Evolutionary conservation across 2,329 filamentous ascomycete genomes (phyloP), one percentile per base, ranked within the genome.

Genomic region (Claviceps quebecensis): DNA sequence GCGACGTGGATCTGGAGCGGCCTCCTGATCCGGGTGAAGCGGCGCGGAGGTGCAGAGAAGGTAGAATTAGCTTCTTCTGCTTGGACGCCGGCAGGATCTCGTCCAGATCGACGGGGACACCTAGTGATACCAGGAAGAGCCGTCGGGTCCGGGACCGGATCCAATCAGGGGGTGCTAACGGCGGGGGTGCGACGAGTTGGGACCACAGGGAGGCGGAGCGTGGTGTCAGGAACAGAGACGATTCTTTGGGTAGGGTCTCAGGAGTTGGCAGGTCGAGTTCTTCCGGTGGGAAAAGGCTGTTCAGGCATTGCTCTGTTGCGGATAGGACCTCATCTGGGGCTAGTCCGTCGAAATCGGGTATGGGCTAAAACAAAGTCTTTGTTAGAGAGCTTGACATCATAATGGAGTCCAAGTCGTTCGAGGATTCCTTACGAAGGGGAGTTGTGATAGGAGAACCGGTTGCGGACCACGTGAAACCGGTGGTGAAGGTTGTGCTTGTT

Each of bases 31-130:
- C 72, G 37, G 72, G 75, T 26, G 72, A 84, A 49, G 65, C 74
- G 54, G 67, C 75, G 48, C 69, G 75, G 37, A 90, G 80, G 36
- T 88, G 94, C 17, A 93, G 83, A 5, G 90, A 95, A 0, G 93
- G 93, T 1, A 98, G 77, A 4, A 98, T 78, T 17, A 98, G 82
- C 65, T 97, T 97, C 76, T 97, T 97, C 66, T 98, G 93, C 68
- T 97, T 97, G 13, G 87, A 95, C 0, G 91, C 90, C 0, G 93
- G 93, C 7, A 98, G 78, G 51, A 98, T 97, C 70, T 98, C 93
- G 67, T 98, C 93, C 0, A 98, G 76, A 61, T 98, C 93, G 45
- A 98, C 88, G 1, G 93, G 93, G 0, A 98, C 93, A 17, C 93
- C 93, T 0, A 98, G 79, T 1, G 90, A 96, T 50, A 98, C 90